A percentile compares a stretch with the other conserved stretches of the same genome.
phyloP scores from a whole-genome alignment of 257 asterid genomes.

The Solanum boliviense region DNA sequence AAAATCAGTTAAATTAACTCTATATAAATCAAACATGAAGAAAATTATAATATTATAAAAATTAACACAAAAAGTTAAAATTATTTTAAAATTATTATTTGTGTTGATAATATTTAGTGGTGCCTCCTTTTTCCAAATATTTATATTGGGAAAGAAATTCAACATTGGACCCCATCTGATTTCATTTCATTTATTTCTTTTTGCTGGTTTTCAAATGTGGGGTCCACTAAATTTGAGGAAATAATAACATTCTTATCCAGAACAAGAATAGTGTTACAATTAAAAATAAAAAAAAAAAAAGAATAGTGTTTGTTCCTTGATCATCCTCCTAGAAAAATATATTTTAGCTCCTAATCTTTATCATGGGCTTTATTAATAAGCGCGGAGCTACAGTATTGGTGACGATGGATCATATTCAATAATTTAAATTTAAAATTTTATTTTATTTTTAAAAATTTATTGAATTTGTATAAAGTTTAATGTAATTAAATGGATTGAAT shows the following conservation, averaged over 20 bases:
- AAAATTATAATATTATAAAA: neutral
- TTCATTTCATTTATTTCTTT: neutral
- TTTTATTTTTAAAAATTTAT: too few relatives aligned
- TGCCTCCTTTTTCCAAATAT: neutral
- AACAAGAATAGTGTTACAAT: neutral
- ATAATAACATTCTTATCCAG: neutral
- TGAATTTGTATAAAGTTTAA: too few relatives aligned
- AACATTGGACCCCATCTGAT: neutral
- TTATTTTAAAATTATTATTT: neutral
- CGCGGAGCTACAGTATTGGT: neutral
- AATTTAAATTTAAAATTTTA: too few relatives aligned
- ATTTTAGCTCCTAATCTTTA: neutral
- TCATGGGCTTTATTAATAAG: neutral
- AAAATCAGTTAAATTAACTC: too few relatives aligned
- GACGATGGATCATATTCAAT: too few relatives aligned
- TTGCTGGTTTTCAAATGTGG: neutral
- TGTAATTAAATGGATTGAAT: too few relatives aligned
- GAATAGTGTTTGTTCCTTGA: neutral
- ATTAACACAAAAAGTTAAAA: neutral
- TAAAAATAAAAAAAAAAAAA: neutral
- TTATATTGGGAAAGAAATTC: neutral
- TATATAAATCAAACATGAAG: neutral
- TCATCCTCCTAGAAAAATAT: neutral
- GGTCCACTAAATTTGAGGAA: neutral
- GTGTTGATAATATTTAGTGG: neutral